Conservation (phyloP, 2,329 filamentous ascomycete genomes). For the Fusarium torreyae region DNA sequence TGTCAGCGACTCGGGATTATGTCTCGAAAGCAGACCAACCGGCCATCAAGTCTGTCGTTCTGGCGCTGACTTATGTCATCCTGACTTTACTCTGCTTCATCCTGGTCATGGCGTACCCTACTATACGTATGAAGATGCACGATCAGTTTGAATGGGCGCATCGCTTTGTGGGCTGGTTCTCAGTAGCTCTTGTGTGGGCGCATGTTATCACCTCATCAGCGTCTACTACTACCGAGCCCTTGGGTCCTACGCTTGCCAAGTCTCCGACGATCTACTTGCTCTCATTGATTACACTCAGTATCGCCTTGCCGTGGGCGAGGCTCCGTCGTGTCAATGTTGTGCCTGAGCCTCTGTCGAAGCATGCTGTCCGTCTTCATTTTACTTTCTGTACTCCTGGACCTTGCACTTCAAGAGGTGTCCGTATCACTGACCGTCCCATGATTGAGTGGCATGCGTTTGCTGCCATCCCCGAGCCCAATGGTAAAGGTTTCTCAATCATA, state of each 20-base stretch:
- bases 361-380: slow-evolving; percentile 79
- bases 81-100: slow-evolving; percentile 43
- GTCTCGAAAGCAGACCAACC: not conserved
- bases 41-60: slow-evolving; percentile 27
- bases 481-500: slow-evolving; percentile 72
- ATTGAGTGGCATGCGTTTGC: slow-evolving; percentile 80
- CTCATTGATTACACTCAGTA: slow-evolving; percentile 26
- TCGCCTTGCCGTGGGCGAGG: slow-evolving; percentile 67
- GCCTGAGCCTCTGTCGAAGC: slow-evolving; percentile 74
- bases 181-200: slow-evolving; percentile 72
- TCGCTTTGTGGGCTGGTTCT: slow-evolving; percentile 76
- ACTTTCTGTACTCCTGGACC: slow-evolving; percentile 65
- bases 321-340: slow-evolving; percentile 75
- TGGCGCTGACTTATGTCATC: slow-evolving; percentile 50
- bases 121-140: slow-evolving; percentile 60
- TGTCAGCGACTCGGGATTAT: slow-evolving; percentile 33
- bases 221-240: not conserved
- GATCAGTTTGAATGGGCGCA: slow-evolving; percentile 77
- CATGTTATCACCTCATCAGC: slow-evolving; percentile 71
- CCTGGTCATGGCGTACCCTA: slow-evolving; percentile 43
- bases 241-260: slow-evolving; percentile 21
- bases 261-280: slow-evolving; percentile 30
- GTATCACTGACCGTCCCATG: slow-evolving; percentile 72
- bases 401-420: slow-evolving; percentile 52
- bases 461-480: slow-evolving; percentile 70